Evolutionary conservation across 192 early-diverging fungal species (phyloP).

Genomic region (Bifiguratus adelaidae): DNA sequence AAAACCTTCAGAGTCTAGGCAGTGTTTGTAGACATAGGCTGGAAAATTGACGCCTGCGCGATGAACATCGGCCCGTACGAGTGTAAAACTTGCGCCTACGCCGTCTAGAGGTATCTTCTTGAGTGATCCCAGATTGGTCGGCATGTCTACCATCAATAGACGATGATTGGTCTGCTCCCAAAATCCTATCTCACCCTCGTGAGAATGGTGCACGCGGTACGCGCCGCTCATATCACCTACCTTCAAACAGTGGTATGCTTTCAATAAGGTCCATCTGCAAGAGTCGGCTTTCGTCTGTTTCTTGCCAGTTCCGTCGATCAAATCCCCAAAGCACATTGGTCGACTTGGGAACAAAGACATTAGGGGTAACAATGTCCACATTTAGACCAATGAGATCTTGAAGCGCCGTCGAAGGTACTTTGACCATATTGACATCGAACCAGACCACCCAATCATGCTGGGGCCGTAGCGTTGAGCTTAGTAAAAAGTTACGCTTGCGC

Average conservation of each 20-base stretch:
- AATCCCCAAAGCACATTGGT: conserved; percentile 11
- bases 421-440: conserved; percentile 45
- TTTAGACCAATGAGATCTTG: conserved; percentile 37
- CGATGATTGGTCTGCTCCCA: conserved; percentile 11
- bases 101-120: conserved; percentile 37
- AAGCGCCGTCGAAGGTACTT: conserved; percentile 36
- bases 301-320: conserved; percentile 51
- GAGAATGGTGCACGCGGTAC: no score
- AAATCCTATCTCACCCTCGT: conserved; percentile 1
- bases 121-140: background rate
- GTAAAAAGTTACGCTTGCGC: conserved; percentile 6
- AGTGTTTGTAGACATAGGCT: conserved; percentile 37
- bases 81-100: conserved; percentile 45
- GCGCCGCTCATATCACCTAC: conserved; percentile 4
- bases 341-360: conserved; percentile 10
- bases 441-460: conserved; percentile 48
- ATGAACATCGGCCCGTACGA: conserved; percentile 47
- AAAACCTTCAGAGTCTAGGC: conserved; percentile 55
- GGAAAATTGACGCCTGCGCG: conserved; percentile 49
- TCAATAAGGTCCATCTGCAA: conserved; percentile 14
- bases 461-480: background rate
- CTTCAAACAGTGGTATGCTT: conserved; percentile 25
- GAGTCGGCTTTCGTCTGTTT: conserved; percentile 32
- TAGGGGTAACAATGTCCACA: conserved; percentile 49
- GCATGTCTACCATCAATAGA: conserved; percentile 7